These are phyloP conservation scores for Volvariella surrecta DNA, from an alignment of 1,284 basidiomycete genomes.

Conservation along the genomic window DNA sequence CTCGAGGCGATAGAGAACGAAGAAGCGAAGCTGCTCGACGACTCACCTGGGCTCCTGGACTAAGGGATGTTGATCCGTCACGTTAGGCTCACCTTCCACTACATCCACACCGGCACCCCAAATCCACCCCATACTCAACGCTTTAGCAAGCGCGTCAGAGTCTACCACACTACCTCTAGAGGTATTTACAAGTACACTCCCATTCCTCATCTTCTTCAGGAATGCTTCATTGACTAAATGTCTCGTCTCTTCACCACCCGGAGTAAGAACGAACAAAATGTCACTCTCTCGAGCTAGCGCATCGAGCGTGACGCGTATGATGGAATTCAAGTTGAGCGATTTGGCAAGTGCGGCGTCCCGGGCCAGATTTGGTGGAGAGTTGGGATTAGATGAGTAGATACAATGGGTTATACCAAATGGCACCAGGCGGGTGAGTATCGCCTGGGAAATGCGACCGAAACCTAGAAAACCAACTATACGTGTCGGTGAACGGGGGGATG, in stretches of 20 bases:
- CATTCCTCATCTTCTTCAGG: constrained; percentile 78
- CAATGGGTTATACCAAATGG: constrained; percentile 70
- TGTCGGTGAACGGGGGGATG: constrained; percentile 37
- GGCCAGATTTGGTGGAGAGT: constrained; percentile 33
- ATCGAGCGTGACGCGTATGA: constrained; percentile 57
- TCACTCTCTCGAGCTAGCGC: constrained; percentile 71
- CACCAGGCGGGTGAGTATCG: constrained; percentile 66
- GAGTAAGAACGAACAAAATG: constrained; percentile 78
- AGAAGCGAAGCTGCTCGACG: background rate
- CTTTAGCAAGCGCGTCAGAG: constrained; percentile 78
- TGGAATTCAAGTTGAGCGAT: constrained; percentile 29
- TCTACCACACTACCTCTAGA: constrained; percentile 82
- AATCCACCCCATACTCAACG: constrained; percentile 69
- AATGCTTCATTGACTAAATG: constrained; percentile 71
- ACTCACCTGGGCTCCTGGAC: constrained; percentile 67
- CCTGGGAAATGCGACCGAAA: constrained; percentile 88
- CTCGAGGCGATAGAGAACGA: constrained; percentile 5
- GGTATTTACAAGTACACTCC: constrained; percentile 74
- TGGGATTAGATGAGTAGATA: constrained; percentile 54
- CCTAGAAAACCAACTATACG: constrained; percentile 87
- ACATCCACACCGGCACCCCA: constrained; percentile 94
- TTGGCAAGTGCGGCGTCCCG: constrained; percentile 46
- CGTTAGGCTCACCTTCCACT: constrained; percentile 84
- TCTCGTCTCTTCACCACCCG: constrained; percentile 65
- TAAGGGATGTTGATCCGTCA: constrained; percentile 69